These are phyloP conservation scores for Calycina herbarum DNA, from an alignment of 2,329 filamentous ascomycete genomes.

Conservation along the genomic window DNA sequence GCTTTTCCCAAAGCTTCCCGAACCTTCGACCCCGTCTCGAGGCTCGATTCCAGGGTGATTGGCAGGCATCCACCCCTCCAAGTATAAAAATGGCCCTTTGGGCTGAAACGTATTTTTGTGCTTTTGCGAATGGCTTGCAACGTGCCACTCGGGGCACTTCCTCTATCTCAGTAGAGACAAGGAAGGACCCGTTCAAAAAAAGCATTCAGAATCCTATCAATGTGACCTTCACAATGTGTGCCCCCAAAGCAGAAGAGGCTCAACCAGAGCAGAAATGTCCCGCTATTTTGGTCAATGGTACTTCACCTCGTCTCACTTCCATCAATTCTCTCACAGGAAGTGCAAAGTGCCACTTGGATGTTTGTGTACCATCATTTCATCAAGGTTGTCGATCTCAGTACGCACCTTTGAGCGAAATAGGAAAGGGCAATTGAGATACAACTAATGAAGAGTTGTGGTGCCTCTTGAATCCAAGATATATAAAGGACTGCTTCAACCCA, in stretches of 20 bases:
- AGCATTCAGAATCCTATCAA: not conserved
- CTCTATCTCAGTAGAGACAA: slow-evolving; percentile 5
- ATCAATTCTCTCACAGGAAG: not conserved
- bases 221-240: not conserved
- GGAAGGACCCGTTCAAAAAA: slow-evolving; percentile 6
- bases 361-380: slow-evolving; percentile 1
- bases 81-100: not conserved
- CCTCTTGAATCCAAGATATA: not conserved
- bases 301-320: slow-evolving; percentile 10
- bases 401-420: not conserved
- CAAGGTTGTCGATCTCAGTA: not conserved
- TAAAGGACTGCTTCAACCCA: not conserved
- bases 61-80: not conserved
- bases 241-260: not conserved
- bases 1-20: not conserved
- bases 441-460: not conserved
- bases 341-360: slow-evolving; percentile 6
- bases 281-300: not conserved
- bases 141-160: slow-evolving; percentile 14
- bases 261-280: slow-evolving; percentile 1
- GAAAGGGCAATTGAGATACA: not conserved
- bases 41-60: slow-evolving; percentile 3
- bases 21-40: not conserved
- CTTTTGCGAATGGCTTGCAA: slow-evolving; percentile 2
- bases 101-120: slow-evolving; percentile 3